Percentiles rank a stretch among this genome's conserved stretches.
These are phyloP conservation scores for Spathaspora girioi DNA, from an alignment of 805 yeast species.

Conservation along the genomic window DNA sequence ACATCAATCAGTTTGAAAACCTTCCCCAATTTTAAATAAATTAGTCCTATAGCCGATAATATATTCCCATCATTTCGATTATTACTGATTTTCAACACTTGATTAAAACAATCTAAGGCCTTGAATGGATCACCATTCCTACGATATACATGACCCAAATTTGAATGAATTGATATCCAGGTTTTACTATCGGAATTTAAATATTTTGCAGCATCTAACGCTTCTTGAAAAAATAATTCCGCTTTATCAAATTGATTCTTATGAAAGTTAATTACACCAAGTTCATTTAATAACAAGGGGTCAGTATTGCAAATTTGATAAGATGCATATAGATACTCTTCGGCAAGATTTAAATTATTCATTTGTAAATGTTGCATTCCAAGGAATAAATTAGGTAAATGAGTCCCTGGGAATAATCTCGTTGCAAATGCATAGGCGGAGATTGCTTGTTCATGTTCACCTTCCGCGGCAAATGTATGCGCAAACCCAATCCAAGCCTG, in stretches of 20 bases:
- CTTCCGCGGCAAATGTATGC: conserved; percentile 94
- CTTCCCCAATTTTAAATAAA: conserved; percentile 68
- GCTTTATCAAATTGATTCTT: conserved; percentile 64
- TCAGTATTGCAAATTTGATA: conserved; percentile 77
- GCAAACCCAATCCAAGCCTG: conserved; percentile 99
- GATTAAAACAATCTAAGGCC: conserved; percentile 72
- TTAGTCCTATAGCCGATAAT: conserved; percentile 80
- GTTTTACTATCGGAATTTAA: conserved; percentile 77
- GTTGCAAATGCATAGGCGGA: conserved; percentile 97
- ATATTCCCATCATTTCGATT: conserved; percentile 62
- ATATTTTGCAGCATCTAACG: conserved; percentile 63
- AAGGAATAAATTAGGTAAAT: conserved; percentile 80
- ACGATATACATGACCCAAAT: conserved; percentile 86
- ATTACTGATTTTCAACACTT: conserved; percentile 66
- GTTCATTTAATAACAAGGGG: conserved; percentile 83
- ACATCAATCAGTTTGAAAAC: conserved; percentile 65
- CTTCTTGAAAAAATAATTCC: conserved; percentile 65
- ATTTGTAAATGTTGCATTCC: conserved; percentile 96
- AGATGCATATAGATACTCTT: conserved; percentile 77
- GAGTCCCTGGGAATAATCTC: conserved; percentile 84
- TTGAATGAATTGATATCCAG: conserved; percentile 80
- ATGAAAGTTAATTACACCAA: conserved; percentile 90
- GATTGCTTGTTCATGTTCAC: conserved; percentile 98
- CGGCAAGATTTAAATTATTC: conserved; percentile 77
- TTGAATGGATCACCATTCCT: conserved; percentile 56